Evolutionary conservation across 441 rosid genomes (phyloP), one percentile per base, ranked within the genome.

Genomic region (Metrosideros polymorpha): DNA sequence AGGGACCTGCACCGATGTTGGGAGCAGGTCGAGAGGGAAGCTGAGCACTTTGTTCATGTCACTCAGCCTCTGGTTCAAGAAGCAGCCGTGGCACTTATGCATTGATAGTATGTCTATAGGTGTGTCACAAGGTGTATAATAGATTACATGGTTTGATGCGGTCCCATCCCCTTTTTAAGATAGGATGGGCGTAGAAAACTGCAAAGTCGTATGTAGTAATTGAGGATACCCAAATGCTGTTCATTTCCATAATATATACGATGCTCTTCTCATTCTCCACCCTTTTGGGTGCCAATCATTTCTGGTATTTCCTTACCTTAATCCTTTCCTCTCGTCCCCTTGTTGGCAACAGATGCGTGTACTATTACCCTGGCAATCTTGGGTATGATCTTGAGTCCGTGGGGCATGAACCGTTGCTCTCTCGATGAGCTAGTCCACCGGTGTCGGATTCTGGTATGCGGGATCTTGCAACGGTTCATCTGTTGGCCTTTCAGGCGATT

Each of bases 21-120:
- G 93, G 99, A 97, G 90, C 90, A 97, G 88, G 93, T 95, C 32
- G 99, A 96, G 92, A 91, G 98, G 83, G 99, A 95, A 89, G 98
- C 98, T 1, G 92, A 94, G 84, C 98, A 94, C 77, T 97, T 94
- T 83, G 98, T 97, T 82, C 92, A 91, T 52, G 91, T 92, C 1
- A 94, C 94, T 61, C 93, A 88, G 87, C 98, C 99, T 3, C 84
- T 94, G 29, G 96, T 96, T 6, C 94, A 95, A 61, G 98, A 94
- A 89, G 96, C 96, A 51, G 95, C 97, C 8, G 94, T 90, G n/a
- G 98, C 96, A 83, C 93, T 94, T 19, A 90, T 85, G 90, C 96
- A 91, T 77, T 95, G 92, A 66, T 22, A 83, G 52, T 49, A 14
- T 35, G 39, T 76, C 56, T 15, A 56, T 32, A n/a, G 22, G 30